Percentiles rank a stretch among this genome's conserved stretches.
Conservation (phyloP, 495 filamentous ascomycete genomes). For the Aspergillus nanangensis region DNA sequence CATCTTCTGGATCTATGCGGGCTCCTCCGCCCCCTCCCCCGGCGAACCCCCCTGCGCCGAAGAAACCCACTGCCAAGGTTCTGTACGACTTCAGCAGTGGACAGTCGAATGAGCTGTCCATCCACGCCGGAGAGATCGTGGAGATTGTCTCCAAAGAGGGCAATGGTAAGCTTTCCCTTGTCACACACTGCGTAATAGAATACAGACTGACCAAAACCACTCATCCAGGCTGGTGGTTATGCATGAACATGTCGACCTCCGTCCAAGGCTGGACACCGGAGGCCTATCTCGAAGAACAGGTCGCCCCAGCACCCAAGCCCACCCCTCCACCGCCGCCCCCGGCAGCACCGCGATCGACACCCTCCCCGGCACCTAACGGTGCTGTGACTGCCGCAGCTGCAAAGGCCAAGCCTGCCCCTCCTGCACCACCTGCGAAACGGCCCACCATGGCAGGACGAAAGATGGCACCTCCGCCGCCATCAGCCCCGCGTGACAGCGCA, state of each 20-base stretch:
- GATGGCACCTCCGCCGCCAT: slow-evolving; percentile 53
- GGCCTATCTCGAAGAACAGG: slow-evolving; percentile 79
- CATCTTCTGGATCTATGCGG: slow-evolving; percentile 50
- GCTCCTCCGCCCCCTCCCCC: slow-evolving; percentile 70
- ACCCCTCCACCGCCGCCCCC: slow-evolving; percentile 59
- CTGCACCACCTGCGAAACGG: slow-evolving; percentile 83
- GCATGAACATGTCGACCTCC: slow-evolving; percentile 56
- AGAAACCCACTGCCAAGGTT: slow-evolving; percentile 75
- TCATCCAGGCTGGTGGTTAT: slow-evolving; percentile 85
- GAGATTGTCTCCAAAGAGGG: slow-evolving; percentile 82
- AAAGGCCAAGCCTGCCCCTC: slow-evolving; percentile 68
- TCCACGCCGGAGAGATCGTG: slow-evolving; percentile 73
- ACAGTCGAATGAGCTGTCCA: slow-evolving; percentile 71
- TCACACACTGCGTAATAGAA: background rate
- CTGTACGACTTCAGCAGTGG: slow-evolving; percentile 85
- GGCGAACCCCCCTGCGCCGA: slow-evolving; percentile 56
- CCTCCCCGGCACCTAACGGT: slow-evolving; percentile 42
- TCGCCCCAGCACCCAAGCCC: slow-evolving; percentile 43
- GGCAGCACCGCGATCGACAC: slow-evolving; percentile 45
- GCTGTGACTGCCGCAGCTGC: slow-evolving; percentile 46
- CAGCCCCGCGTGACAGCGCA: slow-evolving; percentile 64
- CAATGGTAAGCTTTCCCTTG: slow-evolving; percentile 62
- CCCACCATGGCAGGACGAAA: slow-evolving; percentile 65
- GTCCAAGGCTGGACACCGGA: slow-evolving; percentile 90
- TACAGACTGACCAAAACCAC: slow-evolving; percentile 19